A percentile compares a stretch with the other conserved stretches of the same genome.
Conservation (phyloP, 306 rosid species). For the Pyrus communis region DNA sequence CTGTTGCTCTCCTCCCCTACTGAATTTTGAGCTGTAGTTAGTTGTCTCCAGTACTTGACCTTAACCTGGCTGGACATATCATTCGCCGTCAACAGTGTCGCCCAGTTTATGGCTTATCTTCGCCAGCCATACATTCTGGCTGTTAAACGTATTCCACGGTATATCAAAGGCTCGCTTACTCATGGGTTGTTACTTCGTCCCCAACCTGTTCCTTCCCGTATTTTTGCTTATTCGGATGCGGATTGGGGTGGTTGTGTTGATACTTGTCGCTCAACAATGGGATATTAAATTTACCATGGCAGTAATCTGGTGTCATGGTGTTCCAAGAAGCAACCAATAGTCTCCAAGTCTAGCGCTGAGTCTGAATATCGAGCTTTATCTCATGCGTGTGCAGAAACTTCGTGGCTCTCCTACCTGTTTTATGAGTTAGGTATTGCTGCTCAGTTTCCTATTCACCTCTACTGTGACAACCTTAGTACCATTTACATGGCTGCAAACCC, state of each 20-base stretch:
- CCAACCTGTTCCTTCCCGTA: neutral
- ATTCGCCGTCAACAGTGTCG: accelerated
- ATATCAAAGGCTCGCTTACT: neutral
- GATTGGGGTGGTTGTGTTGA: neutral
- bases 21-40: too few species aligned
- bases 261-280: accelerated
- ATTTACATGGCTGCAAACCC: neutral
- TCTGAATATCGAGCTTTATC: neutral
- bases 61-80: too few species aligned
- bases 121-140: neutral
- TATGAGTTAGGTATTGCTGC: neutral
- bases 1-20: neutral
- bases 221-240: neutral
- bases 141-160: accelerated
- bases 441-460: neutral
- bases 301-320: neutral
- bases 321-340: neutral
- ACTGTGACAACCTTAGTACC: neutral
- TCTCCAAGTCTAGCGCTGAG: neutral
- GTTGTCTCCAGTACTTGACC: neutral
- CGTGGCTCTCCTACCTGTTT: neutral
- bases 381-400: neutral
- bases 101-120: neutral
- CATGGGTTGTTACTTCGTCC: neutral
- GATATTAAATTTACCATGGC: neutral